Evolutionary conservation across 1,284 basidiomycete species (phyloP).

Genomic region (Cryptococcus sp.): DNA sequence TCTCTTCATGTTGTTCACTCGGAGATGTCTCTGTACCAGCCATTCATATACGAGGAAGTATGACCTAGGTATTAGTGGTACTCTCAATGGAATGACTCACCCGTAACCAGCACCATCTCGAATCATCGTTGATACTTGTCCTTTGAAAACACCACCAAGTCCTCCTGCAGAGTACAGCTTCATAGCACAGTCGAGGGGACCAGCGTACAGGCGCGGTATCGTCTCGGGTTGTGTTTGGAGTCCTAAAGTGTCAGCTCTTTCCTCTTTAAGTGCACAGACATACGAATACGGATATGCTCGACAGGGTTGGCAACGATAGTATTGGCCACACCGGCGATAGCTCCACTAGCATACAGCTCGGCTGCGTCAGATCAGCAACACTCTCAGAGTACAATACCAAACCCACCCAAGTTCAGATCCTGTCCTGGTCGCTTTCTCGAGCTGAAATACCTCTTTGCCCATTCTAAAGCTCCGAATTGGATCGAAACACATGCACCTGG

Average conservation of each 20-base stretch:
- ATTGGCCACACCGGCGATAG: conserved; percentile 83
- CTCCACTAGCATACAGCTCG: conserved; percentile 75
- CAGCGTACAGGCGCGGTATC: conserved; percentile 64
- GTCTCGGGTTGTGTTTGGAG: conserved; percentile 79
- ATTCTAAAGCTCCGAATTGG: conserved; percentile 90
- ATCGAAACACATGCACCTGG: conserved; percentile 70
- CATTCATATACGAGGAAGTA: conserved; percentile 95
- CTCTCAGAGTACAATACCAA: background rate
- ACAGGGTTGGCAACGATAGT: conserved; percentile 91
- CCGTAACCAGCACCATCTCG: conserved; percentile 84
- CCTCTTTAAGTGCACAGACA: conserved; percentile 37
- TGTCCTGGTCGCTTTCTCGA: conserved; percentile 16
- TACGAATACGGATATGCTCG: conserved; percentile 94
- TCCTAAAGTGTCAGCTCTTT: conserved; percentile 50
- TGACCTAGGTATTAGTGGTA: conserved; percentile 39
- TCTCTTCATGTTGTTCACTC: conserved; percentile 61
- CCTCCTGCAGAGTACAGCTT: conserved; percentile 69
- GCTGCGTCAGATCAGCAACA: conserved; percentile 20
- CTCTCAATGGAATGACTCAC: conserved; percentile 14
- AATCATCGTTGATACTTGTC: conserved; percentile 81
- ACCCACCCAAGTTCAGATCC: conserved; percentile 28
- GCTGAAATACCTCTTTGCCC: conserved; percentile 74
- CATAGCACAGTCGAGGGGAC: conserved; percentile 76
- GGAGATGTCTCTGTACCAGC: conserved; percentile 77
- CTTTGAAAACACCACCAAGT: conserved; percentile 83